Conservation (phyloP, 129 eudicot species). For the Centaurea solstitialis region DNA sequence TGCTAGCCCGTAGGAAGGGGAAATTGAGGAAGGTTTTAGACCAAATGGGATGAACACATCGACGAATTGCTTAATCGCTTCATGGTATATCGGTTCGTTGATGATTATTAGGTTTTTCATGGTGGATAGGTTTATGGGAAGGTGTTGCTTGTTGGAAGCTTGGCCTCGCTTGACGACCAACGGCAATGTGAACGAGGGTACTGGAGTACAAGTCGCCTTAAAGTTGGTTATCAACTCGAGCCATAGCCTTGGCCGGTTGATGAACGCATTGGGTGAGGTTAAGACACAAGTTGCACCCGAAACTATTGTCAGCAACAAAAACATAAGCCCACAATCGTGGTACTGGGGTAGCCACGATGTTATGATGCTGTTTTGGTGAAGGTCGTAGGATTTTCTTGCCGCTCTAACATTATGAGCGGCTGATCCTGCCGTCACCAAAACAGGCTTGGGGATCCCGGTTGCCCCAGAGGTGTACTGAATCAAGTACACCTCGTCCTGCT, state of each 20-base stretch:
- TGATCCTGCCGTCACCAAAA: constrained; percentile 73
- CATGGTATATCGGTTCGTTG: constrained; percentile 77
- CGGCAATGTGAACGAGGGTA: constrained; percentile 77
- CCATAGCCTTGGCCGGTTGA: constrained; percentile 76
- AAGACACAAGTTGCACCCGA: constrained; percentile 78
- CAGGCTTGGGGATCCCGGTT: constrained; percentile 81
- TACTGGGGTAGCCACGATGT: constrained; percentile 85
- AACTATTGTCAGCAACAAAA: constrained; percentile 60
- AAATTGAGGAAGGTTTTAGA: constrained; percentile 48
- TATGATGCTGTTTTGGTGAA: constrained; percentile 64
- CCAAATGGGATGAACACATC: constrained; percentile 51
- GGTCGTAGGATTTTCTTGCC: constrained; percentile 67
- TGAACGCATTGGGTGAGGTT: constrained; percentile 62
- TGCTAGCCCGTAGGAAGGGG: constrained; percentile 84
- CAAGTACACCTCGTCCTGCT: constrained; percentile 51
- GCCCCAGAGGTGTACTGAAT: constrained; percentile 86
- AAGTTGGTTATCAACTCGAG: constrained; percentile 71
- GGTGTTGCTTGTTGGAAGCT: constrained; percentile 19
- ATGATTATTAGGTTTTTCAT: constrained; percentile 70
- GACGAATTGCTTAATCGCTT: constrained; percentile 50
- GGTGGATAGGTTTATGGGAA: constrained; percentile 44
- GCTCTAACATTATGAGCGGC: constrained; percentile 84
- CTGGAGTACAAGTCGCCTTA: constrained; percentile 79
- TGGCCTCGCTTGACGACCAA: constrained; percentile 72
- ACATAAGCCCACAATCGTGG: constrained; percentile 93